These are phyloP conservation scores for Neofusicoccum sp. DNA, from an alignment of 2,329 filamentous ascomycete genomes.

Conservation along the genomic window DNA sequence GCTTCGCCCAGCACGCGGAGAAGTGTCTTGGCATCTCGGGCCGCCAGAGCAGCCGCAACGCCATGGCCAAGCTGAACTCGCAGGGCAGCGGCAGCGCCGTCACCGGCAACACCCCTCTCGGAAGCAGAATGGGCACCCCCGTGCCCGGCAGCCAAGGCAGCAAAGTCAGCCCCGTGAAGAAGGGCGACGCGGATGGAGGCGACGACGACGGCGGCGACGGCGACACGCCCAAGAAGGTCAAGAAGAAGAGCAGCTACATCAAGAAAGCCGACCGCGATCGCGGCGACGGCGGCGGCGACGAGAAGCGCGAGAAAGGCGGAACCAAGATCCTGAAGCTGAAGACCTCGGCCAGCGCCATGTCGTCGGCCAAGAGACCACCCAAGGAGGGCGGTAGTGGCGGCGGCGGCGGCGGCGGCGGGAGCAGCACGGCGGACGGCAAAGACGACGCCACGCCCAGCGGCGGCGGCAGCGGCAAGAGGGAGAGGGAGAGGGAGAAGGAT, in stretches of 20 bases:
- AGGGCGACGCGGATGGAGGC: constrained; percentile 27
- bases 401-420: constrained; percentile 23
- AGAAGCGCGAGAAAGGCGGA: constrained; percentile 35
- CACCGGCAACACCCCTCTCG: constrained; percentile 42
- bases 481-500: constrained; percentile 14
- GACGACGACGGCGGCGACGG: constrained; percentile 41
- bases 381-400: constrained; percentile 7
- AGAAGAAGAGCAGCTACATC: constrained; percentile 47
- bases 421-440: constrained; percentile 25
- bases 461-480: neutral
- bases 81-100: constrained; percentile 33
- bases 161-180: constrained; percentile 32
- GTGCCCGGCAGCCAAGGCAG: constrained; percentile 35
- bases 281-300: constrained; percentile 25
- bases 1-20: constrained; percentile 61
- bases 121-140: constrained; percentile 43
- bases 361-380: constrained; percentile 12
- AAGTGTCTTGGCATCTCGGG: constrained; percentile 60
- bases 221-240: constrained; percentile 47
- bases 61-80: constrained; percentile 44
- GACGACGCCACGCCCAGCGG: constrained; percentile 19
- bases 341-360: neutral
- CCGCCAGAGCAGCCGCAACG: constrained; percentile 49
- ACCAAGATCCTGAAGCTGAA: constrained; percentile 24
- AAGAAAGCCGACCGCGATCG: constrained; percentile 37